Base-by-base conservation (phyloP, 345 rosid genomes). In the Cardamine chenopodiifolia region DNA sequence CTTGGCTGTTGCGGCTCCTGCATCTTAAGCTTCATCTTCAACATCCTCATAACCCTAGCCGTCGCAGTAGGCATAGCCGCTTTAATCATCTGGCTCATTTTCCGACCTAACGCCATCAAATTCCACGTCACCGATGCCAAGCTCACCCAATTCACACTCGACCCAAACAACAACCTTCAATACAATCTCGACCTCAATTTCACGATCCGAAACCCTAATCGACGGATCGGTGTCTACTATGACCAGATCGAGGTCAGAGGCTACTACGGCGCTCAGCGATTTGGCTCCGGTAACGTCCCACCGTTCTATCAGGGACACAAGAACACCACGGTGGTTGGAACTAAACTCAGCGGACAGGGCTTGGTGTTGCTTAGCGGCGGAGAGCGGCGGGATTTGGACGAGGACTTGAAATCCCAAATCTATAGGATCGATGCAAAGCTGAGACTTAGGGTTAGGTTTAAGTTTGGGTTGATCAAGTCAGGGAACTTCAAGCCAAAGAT, bases 271-370 rank as follows among this genome's bases (percentile, higher is more conserved):
- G 85, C 63, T 29, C 72, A 74, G 47, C 74, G 95, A 54, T 70
- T 92, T 4, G 67, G 62, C 0, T 0, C 54, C 6, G 19, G 26
- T 0, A 7, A 31, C 22, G 25, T 82, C 20, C 12, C 70, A 1
- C 82, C 90, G 17, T 89, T 92, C 49, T 93, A 87, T 34, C 95
- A 93, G 52, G 98, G 97, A 0, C 91, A 84, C 75, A 93, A 93
- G 83, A 90, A 77, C 31, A 90, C 97, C 1, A 92, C 85, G 23
- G 56, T 54, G 61, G 71, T 90, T 64, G 77, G 48, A 8, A 53
- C 85, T 20, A 78, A 39, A 2, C 80, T 90, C 19, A 13, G 8
- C 0, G 89, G 96, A 8, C 79, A 78, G 55, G 23, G 47, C 0
- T 0, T 72, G 34, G 48, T 83, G 28, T 1, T 75, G 34, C 83